These are phyloP conservation scores for Gynochthodes officinalis DNA, from an alignment of 257 asterid species.

Conservation along the genomic window DNA sequence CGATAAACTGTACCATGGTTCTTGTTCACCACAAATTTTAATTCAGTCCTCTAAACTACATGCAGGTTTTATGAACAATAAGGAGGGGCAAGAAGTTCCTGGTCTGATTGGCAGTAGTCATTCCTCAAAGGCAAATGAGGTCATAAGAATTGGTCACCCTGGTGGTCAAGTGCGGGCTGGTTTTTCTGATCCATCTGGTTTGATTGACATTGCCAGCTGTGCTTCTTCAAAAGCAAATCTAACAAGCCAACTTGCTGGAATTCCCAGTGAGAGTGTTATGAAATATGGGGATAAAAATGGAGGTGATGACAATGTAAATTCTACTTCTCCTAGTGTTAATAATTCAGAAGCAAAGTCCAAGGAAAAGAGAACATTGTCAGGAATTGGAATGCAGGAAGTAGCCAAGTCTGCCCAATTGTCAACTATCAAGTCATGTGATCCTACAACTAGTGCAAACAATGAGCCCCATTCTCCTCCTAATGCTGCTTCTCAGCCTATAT, in stretches of 20 bases:
- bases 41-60: neutral
- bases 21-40: neutral
- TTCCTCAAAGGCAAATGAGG: neutral
- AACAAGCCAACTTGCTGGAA: neutral
- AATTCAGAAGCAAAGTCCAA: neutral
- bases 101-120: neutral
- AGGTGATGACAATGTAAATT: neutral
- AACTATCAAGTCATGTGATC: neutral
- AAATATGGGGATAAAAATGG: neutral
- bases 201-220: neutral
- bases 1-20: neutral
- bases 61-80: neutral
- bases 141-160: neutral
- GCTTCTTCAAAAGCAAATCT: neutral
- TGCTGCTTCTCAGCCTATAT: neutral
- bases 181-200: neutral
- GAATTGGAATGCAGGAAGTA: neutral
- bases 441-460: neutral
- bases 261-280: neutral
- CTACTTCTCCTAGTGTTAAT: neutral
- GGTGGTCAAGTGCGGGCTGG: neutral
- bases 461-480: neutral
- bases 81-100: neutral
- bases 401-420: neutral
- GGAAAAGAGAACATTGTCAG: neutral